Conservation (phyloP, 768 basidiomycete genomes). For the Leccinum aurantiacum region DNA sequence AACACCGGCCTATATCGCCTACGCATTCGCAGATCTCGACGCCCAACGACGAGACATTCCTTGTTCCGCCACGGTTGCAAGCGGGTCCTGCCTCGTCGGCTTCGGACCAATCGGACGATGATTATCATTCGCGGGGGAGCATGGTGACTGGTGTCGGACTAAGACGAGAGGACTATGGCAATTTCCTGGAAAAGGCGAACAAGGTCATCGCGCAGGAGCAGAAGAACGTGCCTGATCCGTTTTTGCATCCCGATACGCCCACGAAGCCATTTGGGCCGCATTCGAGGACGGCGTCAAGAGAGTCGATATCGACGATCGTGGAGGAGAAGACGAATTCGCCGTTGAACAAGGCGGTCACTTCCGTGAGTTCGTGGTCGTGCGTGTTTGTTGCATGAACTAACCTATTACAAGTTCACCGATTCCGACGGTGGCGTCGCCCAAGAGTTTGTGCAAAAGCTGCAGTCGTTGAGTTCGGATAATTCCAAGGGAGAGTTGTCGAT, state of each 20-base stretch:
- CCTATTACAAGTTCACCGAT: conserved; percentile 73
- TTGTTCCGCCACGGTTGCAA: conserved; percentile 34
- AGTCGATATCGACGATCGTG: conserved; percentile 88
- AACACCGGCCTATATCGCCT: conserved; percentile 53
- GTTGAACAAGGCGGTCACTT: conserved; percentile 89
- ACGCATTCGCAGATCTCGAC: conserved; percentile 63
- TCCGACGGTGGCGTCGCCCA: conserved; percentile 89
- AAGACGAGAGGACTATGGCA: conserved; percentile 52
- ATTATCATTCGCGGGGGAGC: conserved; percentile 47
- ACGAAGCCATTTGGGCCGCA: conserved; percentile 76
- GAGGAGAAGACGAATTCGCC: conserved; percentile 91
- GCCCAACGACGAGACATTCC: conserved; percentile 42
- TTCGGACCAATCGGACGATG: conserved; percentile 64
- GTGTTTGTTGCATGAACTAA: background rate
- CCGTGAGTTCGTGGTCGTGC: conserved; percentile 45
- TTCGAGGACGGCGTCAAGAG: conserved; percentile 80
- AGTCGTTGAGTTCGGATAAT: conserved; percentile 76
- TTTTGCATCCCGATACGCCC: conserved; percentile 64
- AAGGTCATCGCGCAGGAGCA: conserved; percentile 79
- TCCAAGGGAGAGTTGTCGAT: conserved; percentile 91
- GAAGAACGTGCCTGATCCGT: conserved; percentile 79
- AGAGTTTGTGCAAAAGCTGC: conserved; percentile 85
- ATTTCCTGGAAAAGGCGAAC: conserved; percentile 87
- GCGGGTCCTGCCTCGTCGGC: conserved; percentile 31
- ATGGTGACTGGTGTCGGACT: conserved; percentile 20